Evolutionary conservation across 2,329 filamentous ascomycete species (phyloP).

Genomic region (Purpureocillium takamizusanense): DNA sequence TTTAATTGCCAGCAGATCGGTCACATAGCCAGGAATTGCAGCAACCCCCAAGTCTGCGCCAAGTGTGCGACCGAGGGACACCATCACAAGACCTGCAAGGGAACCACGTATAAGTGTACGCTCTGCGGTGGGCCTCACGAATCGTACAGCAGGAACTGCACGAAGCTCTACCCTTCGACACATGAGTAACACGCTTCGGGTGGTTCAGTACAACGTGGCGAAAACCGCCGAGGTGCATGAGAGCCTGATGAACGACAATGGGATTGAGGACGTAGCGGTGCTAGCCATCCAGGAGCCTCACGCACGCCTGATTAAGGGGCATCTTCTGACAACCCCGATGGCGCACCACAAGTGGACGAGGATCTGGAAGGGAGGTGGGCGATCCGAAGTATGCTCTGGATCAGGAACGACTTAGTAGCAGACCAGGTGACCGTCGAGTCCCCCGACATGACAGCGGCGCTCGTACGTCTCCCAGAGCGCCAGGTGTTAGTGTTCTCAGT

Average conservation of each 20-base stretch:
- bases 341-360: conserved; percentile 8
- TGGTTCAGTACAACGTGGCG: conserved; percentile 10
- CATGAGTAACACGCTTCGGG: conserved; percentile 10
- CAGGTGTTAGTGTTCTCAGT: conserved; percentile 1
- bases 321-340: conserved; percentile 10
- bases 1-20: conserved; percentile 19
- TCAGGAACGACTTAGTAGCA: conserved; percentile 7
- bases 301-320: conserved; percentile 6
- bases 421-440: conserved; percentile 8
- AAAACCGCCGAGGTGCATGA: conserved; percentile 9
- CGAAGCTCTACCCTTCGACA: conserved; percentile 9
- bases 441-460: conserved; percentile 2
- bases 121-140: conserved; percentile 12
- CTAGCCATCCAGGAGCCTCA: conserved; percentile 10
- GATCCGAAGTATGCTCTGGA: conserved; percentile 11
- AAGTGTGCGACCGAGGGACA: conserved; percentile 11
- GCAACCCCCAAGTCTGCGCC: conserved; percentile 11
- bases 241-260: conserved; percentile 11
- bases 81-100: conserved; percentile 9
- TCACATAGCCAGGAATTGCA: conserved; percentile 17
- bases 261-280: conserved; percentile 6
- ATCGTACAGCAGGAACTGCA: conserved; percentile 13
- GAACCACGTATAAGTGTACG: conserved; percentile 9
- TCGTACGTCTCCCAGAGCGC: conserved; percentile 2
- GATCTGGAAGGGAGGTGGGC: conserved; percentile 10